phyloP scores from a whole-genome alignment of 345 rosid genomes.

The Laguncularia racemosa region DNA sequence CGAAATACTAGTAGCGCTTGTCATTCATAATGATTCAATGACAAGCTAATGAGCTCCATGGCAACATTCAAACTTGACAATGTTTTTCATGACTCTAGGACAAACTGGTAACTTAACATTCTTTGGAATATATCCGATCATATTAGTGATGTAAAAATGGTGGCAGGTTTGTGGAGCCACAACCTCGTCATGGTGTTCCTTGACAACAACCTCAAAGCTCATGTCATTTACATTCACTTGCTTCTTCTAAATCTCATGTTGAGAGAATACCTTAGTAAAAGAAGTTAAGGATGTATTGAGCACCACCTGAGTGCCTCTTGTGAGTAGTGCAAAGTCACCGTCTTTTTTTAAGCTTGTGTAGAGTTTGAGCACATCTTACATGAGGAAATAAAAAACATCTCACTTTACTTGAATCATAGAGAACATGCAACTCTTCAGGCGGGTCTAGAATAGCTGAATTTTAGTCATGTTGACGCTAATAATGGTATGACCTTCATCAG shows the following conservation, averaged over 20 bases:
- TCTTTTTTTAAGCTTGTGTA: constrained; percentile 10
- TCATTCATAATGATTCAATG: no score
- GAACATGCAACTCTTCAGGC: constrained; percentile 14
- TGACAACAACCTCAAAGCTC: constrained; percentile 2
- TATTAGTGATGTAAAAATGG: constrained; percentile 11
- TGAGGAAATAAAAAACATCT: constrained; percentile 5
- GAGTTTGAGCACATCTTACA: constrained; percentile 13
- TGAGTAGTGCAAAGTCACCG: constrained; percentile 5
- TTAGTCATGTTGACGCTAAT: constrained; percentile 1
- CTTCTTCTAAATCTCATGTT: constrained; percentile 13
- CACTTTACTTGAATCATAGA: constrained; percentile 9
- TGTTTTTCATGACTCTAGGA: constrained; percentile 8
- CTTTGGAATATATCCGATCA: constrained; percentile 3
- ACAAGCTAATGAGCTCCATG: constrained; percentile 7
- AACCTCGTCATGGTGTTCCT: constrained; percentile 11
- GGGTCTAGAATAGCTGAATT: constrained; percentile 4
- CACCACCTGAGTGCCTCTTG: constrained; percentile 11
- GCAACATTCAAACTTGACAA: constrained; percentile 10
- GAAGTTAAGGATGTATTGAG: constrained; percentile 7
- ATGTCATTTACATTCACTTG: constrained; percentile 3
- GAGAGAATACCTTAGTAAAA: constrained; percentile 1
- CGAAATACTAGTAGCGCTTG: no score
- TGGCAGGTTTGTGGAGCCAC: constrained; percentile 5
- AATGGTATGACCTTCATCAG: constrained; percentile 4
- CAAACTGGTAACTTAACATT: constrained; percentile 9